Evolutionary conservation across 2,329 filamentous ascomycete genomes (phyloP), one percentile per base, ranked within the genome.

Genomic region (Pseudogymnoascus sp.): DNA sequence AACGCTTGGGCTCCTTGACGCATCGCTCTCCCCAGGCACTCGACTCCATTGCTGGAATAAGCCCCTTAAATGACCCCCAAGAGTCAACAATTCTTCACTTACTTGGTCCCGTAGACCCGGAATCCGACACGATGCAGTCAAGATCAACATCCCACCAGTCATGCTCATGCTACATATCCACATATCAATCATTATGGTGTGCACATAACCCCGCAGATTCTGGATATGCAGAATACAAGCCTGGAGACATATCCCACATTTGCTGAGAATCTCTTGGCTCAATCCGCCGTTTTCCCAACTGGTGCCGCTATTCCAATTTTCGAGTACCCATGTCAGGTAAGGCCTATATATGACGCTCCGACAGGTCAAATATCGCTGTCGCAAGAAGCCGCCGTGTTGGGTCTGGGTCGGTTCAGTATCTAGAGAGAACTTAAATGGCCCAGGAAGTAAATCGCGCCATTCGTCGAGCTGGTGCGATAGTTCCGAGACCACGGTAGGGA

Each of bases 121-220:
- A 0, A 79, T 73, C 3, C 76, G 74, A 6, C 75, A 78, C 0
- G 79, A 79, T 0, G 79, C 79, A 0, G 81, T 73, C 0, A 80
- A 71, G 0, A 81, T 76, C 2, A 81, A 75, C 79, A 81, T 81
- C 2, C 78, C 78, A 0, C 77, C 77, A 0, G 79, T 78, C 79
- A 81, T 81, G 0, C 79, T 80, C 0, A 83, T 67, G 0, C 80
- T 80, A 54, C 81, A 83, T 21, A 83, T 82, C 81, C 81, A 83
- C 0, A 80, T 81, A 66, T 83, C 81, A 1, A 83, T 76, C 36
- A 83, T 69, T 0, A 83, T 75, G 0, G 81, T 83, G 59, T 83
- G 81, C 0, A 77, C 73, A 63, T 80, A 81, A 0, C 77, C 77
- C 21, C 77, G 68, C 3, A 83, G 66, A 40, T 82, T 81, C 42